Evolutionary conservation across 2,329 filamentous ascomycete genomes (phyloP).

Genomic region (Acrodontium crateriforme): DNA sequence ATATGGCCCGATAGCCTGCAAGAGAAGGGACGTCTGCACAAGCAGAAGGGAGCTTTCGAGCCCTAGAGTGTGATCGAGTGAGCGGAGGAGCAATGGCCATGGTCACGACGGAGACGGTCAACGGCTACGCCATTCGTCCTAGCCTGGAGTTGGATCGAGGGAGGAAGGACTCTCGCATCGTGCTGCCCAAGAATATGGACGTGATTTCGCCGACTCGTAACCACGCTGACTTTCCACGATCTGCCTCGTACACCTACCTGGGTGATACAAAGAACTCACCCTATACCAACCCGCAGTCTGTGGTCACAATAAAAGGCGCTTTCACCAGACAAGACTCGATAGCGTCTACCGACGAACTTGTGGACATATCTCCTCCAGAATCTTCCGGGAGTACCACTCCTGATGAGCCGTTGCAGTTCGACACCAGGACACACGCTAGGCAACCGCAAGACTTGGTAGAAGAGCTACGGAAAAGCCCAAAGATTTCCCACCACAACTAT

Average conservation of each 20-base stretch:
- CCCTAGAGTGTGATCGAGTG: too few species aligned
- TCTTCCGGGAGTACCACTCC: conserved; percentile 33
- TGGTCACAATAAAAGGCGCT: conserved; percentile 33
- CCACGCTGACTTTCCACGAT: conserved; percentile 31
- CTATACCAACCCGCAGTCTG: conserved; percentile 12
- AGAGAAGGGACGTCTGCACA: too few species aligned
- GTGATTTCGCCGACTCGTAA: conserved; percentile 6
- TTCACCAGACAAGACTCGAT: conserved; percentile 35
- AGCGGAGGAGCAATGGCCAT: conserved; percentile 7
- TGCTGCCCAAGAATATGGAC: conserved; percentile 5
- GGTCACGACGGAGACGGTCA: conserved; percentile 10
- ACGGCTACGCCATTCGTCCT: conserved; percentile 5
- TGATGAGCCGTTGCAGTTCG: conserved; percentile 19
- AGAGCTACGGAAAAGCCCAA: conserved; percentile 20
- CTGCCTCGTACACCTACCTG: conserved; percentile 46
- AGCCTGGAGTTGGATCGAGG: conserved; percentile 5
- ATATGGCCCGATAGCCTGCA: too few species aligned
- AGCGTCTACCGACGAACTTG: conserved; percentile 19
- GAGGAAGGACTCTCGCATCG: conserved; percentile 4
- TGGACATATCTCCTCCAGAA: conserved; percentile 23
- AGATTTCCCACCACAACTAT: conserved; percentile 9
- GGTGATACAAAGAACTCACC: conserved; percentile 24
- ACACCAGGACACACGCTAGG: too few species aligned
- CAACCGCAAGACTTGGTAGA: conserved; percentile 18
- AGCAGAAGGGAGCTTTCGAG: too few species aligned